Conservation (phyloP, 2,329 filamentous ascomycete species). For the Pseudopithomyces maydicus region DNA sequence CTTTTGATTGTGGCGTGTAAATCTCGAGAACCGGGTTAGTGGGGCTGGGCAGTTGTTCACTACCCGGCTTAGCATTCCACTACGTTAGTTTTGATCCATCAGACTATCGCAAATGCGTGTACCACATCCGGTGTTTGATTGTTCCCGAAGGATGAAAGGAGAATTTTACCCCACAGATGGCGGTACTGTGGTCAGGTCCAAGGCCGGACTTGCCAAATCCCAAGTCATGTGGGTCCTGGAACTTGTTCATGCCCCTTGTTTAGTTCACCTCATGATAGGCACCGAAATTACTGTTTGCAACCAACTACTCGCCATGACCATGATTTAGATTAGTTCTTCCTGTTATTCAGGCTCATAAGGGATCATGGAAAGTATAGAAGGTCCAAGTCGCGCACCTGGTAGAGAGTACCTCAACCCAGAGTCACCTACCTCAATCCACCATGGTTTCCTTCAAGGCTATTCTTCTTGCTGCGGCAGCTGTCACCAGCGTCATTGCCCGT, state of each 20-base stretch:
- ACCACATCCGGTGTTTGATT: background rate
- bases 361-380: constrained; percentile 15
- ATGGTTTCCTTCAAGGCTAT: constrained; percentile 32
- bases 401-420: constrained; percentile 12
- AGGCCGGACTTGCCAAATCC: background rate
- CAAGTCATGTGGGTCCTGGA: background rate
- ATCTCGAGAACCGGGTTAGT: background rate
- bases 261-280: background rate
- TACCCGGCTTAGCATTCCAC: background rate
- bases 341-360: constrained; percentile 20
- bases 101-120: background rate
- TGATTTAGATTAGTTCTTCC: constrained; percentile 12
- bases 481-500: constrained; percentile 17
- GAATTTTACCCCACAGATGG: background rate
- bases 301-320: background rate
- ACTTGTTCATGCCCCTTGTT: background rate
- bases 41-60: background rate
- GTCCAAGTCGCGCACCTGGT: constrained; percentile 1
- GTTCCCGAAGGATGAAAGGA: background rate
- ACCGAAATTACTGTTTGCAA: background rate
- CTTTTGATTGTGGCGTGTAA: background rate
- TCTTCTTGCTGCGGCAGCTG: constrained; percentile 22
- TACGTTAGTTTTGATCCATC: background rate
- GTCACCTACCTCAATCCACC: background rate
- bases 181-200: background rate